Base-by-base conservation (phyloP, 176 grass and related monocot species). In the Chloris gayana region DNA sequence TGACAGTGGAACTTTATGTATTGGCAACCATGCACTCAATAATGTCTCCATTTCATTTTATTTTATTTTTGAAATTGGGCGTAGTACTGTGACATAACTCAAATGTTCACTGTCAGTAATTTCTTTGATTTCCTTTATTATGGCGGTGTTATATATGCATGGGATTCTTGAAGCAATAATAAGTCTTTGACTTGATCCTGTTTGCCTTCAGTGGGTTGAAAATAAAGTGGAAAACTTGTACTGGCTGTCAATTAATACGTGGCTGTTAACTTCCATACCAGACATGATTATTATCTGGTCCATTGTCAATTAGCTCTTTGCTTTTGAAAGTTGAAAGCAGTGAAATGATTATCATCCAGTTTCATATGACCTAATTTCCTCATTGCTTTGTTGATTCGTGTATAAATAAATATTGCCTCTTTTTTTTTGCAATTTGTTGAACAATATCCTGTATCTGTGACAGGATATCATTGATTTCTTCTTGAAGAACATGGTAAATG, bases 401-500 rank as follows among this genome's bases (percentile, higher is more conserved):
- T 14, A 51, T 7, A 70, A 72, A 51, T 80, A 65, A 66, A 41
- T 75, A 71, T 80, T 17, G 14, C 15, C 42, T 84, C 9, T 3
- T 58, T 35, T 51, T 30, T 42, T 18, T 8, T 81, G n/a, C 22
- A 61, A 47, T 82, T 63, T 50, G 26, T 62, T 75, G 14, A n/a
- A 61, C 64, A 30, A 38, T 12, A 37, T 66, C 4, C 26, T 84
- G 5, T 89, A 25, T 65, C 72, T 83, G 24, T 72, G 71, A 86
- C 71, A 96, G 90, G 92, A 95, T 75, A 95, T 94, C 14, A 79
- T 98, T 85, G 85, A 91, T 67, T 98, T 98, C 86, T 98, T 87
- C 68, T 73, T 98, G 84, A 94, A 95, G 92, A 95, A 95, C 77
- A 95, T 98, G 95, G 79, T 98, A 24, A 98, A 70, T 67, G 95